Base-by-base conservation (phyloP, 1,139 yeast species). In the Yamadazyma buinensis region DNA sequence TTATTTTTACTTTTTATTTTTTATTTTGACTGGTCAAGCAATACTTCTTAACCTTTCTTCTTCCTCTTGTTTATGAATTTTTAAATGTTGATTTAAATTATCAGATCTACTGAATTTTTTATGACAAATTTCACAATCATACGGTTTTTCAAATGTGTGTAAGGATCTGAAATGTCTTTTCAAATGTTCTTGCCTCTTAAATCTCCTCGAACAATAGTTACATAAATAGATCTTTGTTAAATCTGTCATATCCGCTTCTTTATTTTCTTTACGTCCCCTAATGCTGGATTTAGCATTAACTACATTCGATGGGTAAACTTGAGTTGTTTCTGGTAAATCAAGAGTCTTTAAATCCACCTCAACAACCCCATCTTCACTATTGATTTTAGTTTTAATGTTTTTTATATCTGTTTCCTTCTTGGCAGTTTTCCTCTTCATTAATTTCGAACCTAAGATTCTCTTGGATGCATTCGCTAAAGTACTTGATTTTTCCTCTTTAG, bases 111-210 rank as follows among this genome's bases (percentile, higher is more conserved):
- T 80, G 49, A 84, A 84, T 52, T 79, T 77, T 59, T 82, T 84
- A 34, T 75, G 73, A 52, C 95, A 84, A 23, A 76, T 67, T n/a
- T 65, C 61, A 58, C 95, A 84, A 44, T 69, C 77, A 56, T 72
- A 84, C 0, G 95, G 94, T 55, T 82, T 81, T 41, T 81, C 88
- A 41, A 79, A 73, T 15, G 90, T 82, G 51, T 80, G 85, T 44
- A 84, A 67, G 12, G 87, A 79, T 40, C 92, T 67, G 52, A 80
- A 77, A 52, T 84, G 95, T 40, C 95, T 70, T 53, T 81, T 82
- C 46, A 84, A 61, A 56, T 84, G 95, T 52, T 84, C 95, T 54
- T 81, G 87, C 45, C 94, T 73, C 51, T 80, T 77, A 61, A 84
- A 84, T 37, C 83, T 58, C 48, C 84, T 63, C 31, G 75, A 68